These are phyloP conservation scores for Termitomyces heimii DNA, from an alignment of 768 basidiomycete genomes.

Conservation along the genomic window DNA sequence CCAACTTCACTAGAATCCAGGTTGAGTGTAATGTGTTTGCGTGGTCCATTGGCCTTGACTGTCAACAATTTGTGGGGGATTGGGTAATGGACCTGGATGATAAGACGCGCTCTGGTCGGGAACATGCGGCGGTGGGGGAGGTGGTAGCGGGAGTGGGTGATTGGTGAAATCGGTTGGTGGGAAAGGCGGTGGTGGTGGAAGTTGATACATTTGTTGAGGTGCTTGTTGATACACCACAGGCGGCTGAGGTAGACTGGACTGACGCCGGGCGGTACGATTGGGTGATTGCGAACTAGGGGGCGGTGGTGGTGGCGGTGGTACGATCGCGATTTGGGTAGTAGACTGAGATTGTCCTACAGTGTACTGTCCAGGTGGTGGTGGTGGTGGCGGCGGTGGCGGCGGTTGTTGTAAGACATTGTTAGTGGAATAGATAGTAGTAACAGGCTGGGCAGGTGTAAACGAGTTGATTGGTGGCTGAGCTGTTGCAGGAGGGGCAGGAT, in stretches of 20 bases:
- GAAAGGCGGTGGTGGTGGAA: conserved; percentile 34
- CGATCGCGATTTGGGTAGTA: conserved; percentile 12
- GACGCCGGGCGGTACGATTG: conserved; percentile 28
- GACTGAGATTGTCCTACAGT: conserved; percentile 14
- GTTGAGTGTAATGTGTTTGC: conserved; percentile 22
- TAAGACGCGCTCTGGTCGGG: conserved; percentile 16
- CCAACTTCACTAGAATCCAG: conserved; percentile 15
- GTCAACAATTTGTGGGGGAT: conserved; percentile 28
- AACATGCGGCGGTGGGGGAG: conserved; percentile 19
- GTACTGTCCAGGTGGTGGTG: conserved; percentile 22
- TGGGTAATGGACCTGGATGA: conserved; percentile 34
- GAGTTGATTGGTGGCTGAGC: conserved; percentile 17
- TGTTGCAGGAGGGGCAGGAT: conserved; percentile 22
- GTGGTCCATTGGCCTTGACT: conserved; percentile 31
- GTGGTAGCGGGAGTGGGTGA: conserved; percentile 28
- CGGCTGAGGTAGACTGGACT: conserved; percentile 46
- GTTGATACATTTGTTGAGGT: conserved; percentile 19
- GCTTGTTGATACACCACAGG: conserved; percentile 35
- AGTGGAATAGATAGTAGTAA: conserved; percentile 17
- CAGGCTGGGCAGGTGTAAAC: conserved; percentile 23
- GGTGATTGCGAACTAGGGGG: conserved; percentile 24
- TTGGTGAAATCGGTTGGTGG: conserved; percentile 21
- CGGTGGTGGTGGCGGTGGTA: conserved; percentile 25
- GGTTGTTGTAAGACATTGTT: conserved; percentile 23
- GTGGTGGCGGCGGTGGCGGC: conserved; percentile 30